Percentiles rank a stretch among this genome's conserved stretches.
phyloP scores from a whole-genome alignment of 208 protist species.

The Balamuthia mandrillaris region DNA sequence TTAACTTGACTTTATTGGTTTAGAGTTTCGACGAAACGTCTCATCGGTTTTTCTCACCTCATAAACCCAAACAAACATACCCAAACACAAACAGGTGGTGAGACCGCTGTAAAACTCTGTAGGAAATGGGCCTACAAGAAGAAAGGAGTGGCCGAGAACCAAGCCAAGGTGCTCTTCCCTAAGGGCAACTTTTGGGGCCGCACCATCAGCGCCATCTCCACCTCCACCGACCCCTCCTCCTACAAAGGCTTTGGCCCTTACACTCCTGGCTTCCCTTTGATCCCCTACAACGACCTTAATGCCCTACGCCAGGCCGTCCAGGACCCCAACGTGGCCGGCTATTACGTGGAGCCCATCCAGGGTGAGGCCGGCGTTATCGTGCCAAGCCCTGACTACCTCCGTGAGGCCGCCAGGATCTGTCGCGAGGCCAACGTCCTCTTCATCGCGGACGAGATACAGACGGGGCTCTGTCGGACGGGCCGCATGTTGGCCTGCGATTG shows the following conservation, averaged over 20 bases:
- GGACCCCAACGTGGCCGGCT: constrained; percentile 64
- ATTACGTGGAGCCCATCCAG: constrained; percentile 90
- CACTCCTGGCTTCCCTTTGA: constrained; percentile 70
- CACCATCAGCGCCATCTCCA: constrained; percentile 77
- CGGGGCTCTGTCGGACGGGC: constrained; percentile 70
- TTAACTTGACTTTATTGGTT: no score
- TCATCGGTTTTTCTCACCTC: no score
- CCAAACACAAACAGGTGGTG: no score
- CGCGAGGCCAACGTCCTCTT: constrained; percentile 82
- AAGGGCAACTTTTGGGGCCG: constrained; percentile 83
- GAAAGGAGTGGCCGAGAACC: constrained; percentile 76
- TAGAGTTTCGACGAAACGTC: no score
- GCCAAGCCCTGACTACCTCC: constrained; percentile 77
- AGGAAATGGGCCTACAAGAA: constrained; percentile 83
- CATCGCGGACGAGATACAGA: constrained; percentile 79
- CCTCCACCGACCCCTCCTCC: constrained; percentile 74
- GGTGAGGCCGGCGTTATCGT: constrained; percentile 86
- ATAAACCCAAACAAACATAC: no score
- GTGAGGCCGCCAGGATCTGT: constrained; percentile 65
- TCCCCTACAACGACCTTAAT: constrained; percentile 48
- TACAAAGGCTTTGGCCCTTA: constrained; percentile 76
- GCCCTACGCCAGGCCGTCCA: neutral
- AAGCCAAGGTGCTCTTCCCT: constrained; percentile 63
- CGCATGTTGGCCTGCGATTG: constrained; percentile 67
- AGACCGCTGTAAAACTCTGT: constrained; percentile 86